These are phyloP conservation scores for Microbotryum scabiosae DNA, from an alignment of 1,284 basidiomycete species.

Conservation along the genomic window DNA sequence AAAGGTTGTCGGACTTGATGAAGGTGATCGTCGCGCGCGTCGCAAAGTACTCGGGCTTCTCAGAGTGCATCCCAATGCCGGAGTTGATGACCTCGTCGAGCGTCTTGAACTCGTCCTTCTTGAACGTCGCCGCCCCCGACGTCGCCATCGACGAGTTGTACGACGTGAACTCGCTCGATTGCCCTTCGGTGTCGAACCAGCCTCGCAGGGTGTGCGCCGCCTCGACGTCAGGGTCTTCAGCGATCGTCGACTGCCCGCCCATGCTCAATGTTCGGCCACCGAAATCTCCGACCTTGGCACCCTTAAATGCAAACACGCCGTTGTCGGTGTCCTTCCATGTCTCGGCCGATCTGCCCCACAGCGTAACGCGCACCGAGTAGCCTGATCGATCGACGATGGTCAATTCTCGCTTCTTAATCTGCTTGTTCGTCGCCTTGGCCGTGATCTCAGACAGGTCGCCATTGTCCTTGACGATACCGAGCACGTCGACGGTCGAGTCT, in stretches of 20 bases:
- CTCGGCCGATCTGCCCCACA: constrained; percentile 96
- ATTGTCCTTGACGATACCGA: constrained; percentile 75
- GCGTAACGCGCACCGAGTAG: constrained; percentile 72
- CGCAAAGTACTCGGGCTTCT: constrained; percentile 76
- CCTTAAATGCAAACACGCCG: constrained; percentile 79
- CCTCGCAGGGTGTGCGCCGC: constrained; percentile 80
- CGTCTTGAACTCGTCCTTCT: constrained; percentile 62
- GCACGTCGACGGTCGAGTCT: constrained; percentile 67
- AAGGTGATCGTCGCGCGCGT: constrained; percentile 78
- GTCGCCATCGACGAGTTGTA: constrained; percentile 47
- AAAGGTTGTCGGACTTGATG: constrained; percentile 76
- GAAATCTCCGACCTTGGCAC: constrained; percentile 90
- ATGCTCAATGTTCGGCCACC: constrained; percentile 78
- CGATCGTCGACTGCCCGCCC: constrained; percentile 60
- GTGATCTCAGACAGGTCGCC: constrained; percentile 59
- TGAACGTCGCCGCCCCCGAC: constrained; percentile 46
- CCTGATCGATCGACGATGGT: constrained; percentile 77
- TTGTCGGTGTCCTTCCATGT: constrained; percentile 44
- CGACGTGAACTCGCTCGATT: constrained; percentile 57
- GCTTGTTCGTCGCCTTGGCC: constrained; percentile 61
- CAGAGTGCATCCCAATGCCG: constrained; percentile 42
- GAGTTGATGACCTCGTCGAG: constrained; percentile 74
- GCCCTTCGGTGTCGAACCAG: constrained; percentile 71
- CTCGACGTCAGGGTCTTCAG: constrained; percentile 76
- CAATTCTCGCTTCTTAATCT: constrained; percentile 81